These are phyloP conservation scores for Penicillium paradoxum DNA, from an alignment of 495 filamentous ascomycete species.

Conservation along the genomic window DNA sequence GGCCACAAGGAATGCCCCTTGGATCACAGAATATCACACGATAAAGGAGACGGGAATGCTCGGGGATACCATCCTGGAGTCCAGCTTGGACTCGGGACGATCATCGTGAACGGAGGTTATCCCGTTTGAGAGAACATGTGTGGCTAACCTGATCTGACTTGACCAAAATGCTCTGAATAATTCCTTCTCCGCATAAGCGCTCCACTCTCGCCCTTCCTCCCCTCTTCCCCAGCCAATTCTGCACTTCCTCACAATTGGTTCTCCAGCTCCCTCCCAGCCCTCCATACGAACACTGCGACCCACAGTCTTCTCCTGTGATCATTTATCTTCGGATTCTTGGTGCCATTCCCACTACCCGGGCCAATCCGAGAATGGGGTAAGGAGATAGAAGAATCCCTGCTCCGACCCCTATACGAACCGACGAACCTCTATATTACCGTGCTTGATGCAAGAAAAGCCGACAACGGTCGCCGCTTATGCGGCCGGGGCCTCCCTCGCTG, in stretches of 20 bases:
- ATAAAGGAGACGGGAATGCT: conserved; percentile 1
- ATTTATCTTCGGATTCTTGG: not conserved
- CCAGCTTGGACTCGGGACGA: conserved; percentile 2
- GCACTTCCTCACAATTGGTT: not conserved
- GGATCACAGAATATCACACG: not conserved
- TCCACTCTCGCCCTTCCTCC: conserved; percentile 18
- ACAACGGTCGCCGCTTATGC: conserved; percentile 88
- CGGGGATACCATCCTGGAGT: not conserved
- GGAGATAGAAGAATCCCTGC: conserved; percentile 11
- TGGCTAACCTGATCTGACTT: not conserved
- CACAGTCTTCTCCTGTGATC: not conserved
- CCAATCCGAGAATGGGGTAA: conserved; percentile 7
- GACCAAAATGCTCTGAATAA: not conserved
- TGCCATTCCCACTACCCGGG: not conserved
- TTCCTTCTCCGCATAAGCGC: conserved; percentile 23
- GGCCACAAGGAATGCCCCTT: conserved; percentile 12
- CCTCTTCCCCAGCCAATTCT: conserved; percentile 18
- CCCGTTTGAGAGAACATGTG: not conserved
- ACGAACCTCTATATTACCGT: not conserved
- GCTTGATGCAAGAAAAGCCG: conserved; percentile 78
- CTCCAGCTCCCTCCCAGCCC: not conserved
- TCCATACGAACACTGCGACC: not conserved
- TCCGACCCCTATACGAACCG: conserved; percentile 10
- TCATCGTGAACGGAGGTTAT: conserved; percentile 6
- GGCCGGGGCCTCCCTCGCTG: conserved; percentile 90